Evolutionary conservation across 2,329 filamentous ascomycete species (phyloP), one percentile per base, ranked within the genome.

Genomic region (Ampelomyces quisqualis): DNA sequence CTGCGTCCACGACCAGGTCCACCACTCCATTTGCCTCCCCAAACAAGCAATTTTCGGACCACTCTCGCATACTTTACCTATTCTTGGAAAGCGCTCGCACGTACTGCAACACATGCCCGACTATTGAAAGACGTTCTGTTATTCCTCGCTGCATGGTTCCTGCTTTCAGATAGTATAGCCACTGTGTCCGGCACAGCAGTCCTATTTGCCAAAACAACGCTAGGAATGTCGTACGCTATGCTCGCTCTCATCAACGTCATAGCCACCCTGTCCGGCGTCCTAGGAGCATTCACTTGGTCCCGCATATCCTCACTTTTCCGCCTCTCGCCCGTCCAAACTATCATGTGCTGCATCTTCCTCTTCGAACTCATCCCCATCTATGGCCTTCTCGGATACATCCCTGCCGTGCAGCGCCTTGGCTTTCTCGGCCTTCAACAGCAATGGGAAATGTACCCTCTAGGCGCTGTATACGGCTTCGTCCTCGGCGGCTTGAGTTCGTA

Each of bases 361-460:
- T 95, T 98, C 59, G 90, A 96, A 67, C 70, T 95, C 20, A 95
- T 98, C 35, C 93, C 93, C 0, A 62, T 97, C 1, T 98, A 98
- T 60, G 91, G 90, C 0, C 76, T 98, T 9, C 71, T 95, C 13
- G 90, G 90, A 1, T 96, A 93, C 61, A 76, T 97, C 11, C 89
- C 90, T 0, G 81, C 88, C 5, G 78, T 98, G 32, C 79, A 82
- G 55, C 72, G 76, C 6, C 81, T 86, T 68, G 90, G 89, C 1
- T 82, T 88, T 4, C 72, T 90, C 27, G 93, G 93, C 1, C 76
- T 98, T n/a, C 90, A 95, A 67, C 84, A 93, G 63, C 85, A 88
- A 3, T 95, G 90, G 88, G 93, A 98, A 58, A 96, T 98, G 88
- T 97, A 93, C 58, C 88, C 88, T 0, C 72, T 98, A 1, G 90